Conservation (phyloP, 2,329 filamentous ascomycete genomes). For the Endocalyx cinctus region DNA sequence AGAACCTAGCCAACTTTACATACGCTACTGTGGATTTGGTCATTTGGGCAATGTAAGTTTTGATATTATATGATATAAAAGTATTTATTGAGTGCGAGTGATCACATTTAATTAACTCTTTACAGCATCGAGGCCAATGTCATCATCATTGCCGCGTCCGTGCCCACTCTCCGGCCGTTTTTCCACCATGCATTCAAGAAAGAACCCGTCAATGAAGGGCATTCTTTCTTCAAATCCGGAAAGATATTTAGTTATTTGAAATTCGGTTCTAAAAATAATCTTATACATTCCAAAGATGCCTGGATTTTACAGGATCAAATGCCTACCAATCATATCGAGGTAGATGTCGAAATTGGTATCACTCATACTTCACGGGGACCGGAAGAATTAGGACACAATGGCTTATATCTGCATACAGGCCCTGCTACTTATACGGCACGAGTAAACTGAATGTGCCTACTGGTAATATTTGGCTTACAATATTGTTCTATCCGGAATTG, state of each 20-base stretch:
- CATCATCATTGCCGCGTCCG: conserved; percentile 7
- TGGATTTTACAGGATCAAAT: no score
- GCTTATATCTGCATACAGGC: no score
- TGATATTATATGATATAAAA: background rate
- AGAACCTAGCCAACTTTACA: conserved; percentile 5
- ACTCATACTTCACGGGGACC: no score
- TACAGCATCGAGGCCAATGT: conserved; percentile 14
- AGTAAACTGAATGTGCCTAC: no score
- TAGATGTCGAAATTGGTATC: no score
- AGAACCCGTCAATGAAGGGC: background rate
- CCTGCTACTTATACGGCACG: no score
- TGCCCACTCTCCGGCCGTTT: conserved; percentile 6
- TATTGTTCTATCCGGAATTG: no score
- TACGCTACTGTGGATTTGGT: conserved; percentile 3
- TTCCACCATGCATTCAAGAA: conserved; percentile 4
- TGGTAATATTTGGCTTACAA: no score
- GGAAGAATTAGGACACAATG: no score
- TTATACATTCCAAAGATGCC: no score
- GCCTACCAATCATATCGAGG: no score
- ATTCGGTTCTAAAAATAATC: background rate
- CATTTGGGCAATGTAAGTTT: conserved; percentile 6
- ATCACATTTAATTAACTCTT: background rate
- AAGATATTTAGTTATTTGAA: background rate
- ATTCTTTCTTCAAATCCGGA: background rate
- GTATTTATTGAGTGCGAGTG: no score